phyloP scores from a whole-genome alignment of 495 filamentous ascomycete genomes.

The Annulohypoxylon nitens region DNA sequence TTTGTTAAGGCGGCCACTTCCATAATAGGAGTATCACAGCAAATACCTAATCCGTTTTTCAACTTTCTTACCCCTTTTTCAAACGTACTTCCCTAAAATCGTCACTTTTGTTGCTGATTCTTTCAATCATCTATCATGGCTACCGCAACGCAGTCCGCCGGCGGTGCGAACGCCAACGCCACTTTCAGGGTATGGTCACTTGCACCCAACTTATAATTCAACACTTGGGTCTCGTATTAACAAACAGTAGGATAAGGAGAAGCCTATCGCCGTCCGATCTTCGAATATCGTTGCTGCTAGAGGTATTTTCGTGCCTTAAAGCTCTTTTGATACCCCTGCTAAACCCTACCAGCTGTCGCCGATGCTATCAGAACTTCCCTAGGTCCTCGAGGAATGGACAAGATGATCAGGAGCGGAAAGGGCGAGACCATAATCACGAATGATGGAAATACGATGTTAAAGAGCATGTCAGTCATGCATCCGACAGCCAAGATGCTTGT shows the following conservation, averaged over 20 bases:
- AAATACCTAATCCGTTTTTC: not conserved
- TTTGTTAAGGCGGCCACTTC: constrained; percentile 20
- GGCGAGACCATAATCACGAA: constrained; percentile 99
- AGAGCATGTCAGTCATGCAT: constrained; percentile 98
- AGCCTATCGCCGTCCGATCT: constrained; percentile 94
- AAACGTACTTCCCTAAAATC: not conserved
- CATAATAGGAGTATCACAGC: constrained; percentile 7
- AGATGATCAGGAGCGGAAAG: constrained; percentile 98
- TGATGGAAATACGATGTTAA: constrained; percentile 98
- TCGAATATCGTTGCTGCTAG: constrained; percentile 97
- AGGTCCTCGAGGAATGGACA: constrained; percentile 83
- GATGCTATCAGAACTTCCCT: constrained; percentile 91
- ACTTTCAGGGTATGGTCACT: constrained; percentile 79
- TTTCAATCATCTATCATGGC: constrained; percentile 72
- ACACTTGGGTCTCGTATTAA: constrained; percentile 58
- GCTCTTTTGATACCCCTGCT: constrained; percentile 17
- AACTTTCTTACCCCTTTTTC: not conserved
- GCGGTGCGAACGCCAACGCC: constrained; percentile 70
- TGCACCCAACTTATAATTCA: constrained; percentile 17
- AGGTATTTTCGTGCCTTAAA: constrained; percentile 67
- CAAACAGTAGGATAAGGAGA: constrained; percentile 87
- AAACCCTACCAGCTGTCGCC: constrained; percentile 76
- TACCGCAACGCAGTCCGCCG: constrained; percentile 66
- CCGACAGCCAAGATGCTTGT: constrained; percentile 99
- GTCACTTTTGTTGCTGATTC: not conserved